Percentiles rank a stretch among this genome's conserved stretches.
These are phyloP conservation scores for Fusarium nelsonii DNA, from an alignment of 2,329 filamentous ascomycete species.

Conservation along the genomic window DNA sequence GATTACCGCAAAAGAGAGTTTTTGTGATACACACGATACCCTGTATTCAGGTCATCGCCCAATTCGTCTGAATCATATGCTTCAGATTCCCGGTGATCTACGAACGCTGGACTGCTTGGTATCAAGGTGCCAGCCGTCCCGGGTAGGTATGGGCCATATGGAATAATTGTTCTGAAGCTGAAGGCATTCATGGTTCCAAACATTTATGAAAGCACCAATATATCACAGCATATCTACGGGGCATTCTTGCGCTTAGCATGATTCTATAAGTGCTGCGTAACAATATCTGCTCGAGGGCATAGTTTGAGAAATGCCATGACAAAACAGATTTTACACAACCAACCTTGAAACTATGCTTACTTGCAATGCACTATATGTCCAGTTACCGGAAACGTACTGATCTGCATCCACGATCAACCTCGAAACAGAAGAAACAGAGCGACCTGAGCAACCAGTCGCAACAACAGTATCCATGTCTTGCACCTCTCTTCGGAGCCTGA, in stretches of 20 bases:
- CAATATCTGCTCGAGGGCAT: not conserved
- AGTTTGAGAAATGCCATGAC: constrained; percentile 6
- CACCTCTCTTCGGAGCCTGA: constrained; percentile 43
- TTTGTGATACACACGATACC: not conserved
- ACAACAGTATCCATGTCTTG: constrained; percentile 10
- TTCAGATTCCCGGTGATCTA: not conserved
- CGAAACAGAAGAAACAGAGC: not conserved
- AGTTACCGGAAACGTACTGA: not conserved
- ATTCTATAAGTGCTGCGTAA: not conserved
- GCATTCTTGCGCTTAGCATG: not conserved
- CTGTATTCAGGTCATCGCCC: not conserved
- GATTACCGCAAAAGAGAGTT: constrained; percentile 9
- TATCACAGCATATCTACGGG: too few species aligned
- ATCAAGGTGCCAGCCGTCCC: constrained; percentile 13
- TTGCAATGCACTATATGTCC: not conserved
- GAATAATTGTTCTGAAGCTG: not conserved
- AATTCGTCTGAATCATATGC: not conserved
- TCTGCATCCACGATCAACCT: not conserved
- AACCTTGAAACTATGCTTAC: constrained; percentile 41
- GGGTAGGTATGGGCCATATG: constrained; percentile 20
- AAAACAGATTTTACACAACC: not conserved
- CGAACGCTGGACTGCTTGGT: not conserved
- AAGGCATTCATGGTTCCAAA: not conserved
- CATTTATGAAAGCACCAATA: too few species aligned
- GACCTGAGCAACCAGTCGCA: constrained; percentile 8